A percentile compares a stretch with the other conserved stretches of the same genome.
Evolutionary conservation across 1,284 basidiomycete species (phyloP).

Genomic region (Trametes sp.): DNA sequence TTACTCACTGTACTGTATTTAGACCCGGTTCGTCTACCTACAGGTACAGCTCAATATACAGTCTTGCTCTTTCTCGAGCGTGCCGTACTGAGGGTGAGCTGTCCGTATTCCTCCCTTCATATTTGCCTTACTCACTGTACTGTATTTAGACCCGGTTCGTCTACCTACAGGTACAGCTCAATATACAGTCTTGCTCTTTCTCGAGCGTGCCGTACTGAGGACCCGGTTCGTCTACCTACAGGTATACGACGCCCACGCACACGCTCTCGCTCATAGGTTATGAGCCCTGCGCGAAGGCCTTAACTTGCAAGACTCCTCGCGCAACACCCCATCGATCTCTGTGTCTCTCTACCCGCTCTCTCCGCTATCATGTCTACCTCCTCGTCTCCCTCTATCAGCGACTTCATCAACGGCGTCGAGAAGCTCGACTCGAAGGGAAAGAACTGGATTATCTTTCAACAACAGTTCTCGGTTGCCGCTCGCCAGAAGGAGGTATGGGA

Average conservation of each 20-base stretch:
- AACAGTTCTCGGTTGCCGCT: constrained; percentile 16
- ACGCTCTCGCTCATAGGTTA: constrained; percentile 11
- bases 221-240: background rate
- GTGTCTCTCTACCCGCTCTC: constrained; percentile 2
- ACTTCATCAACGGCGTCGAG: constrained; percentile 15
- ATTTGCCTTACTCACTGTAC: background rate
- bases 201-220: background rate
- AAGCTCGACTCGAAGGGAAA: constrained; percentile 19
- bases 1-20: background rate
- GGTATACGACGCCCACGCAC: background rate
- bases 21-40: background rate
- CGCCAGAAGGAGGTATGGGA: constrained; percentile 18
- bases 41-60: background rate
- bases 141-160: background rate
- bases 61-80: background rate
- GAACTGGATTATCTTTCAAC: constrained; percentile 19
- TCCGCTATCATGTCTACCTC: constrained; percentile 1
- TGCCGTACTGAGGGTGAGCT: background rate
- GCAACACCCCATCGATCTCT: background rate
- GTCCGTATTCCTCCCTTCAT: background rate
- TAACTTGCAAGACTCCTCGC: constrained; percentile 15
- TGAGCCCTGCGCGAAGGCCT: constrained; percentile 16
- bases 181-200: background rate
- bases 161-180: background rate
- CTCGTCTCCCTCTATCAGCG: constrained; percentile 5